Evolutionary conservation across 345 rosid species (phyloP).

Genomic region (Pistacia atlantica): DNA sequence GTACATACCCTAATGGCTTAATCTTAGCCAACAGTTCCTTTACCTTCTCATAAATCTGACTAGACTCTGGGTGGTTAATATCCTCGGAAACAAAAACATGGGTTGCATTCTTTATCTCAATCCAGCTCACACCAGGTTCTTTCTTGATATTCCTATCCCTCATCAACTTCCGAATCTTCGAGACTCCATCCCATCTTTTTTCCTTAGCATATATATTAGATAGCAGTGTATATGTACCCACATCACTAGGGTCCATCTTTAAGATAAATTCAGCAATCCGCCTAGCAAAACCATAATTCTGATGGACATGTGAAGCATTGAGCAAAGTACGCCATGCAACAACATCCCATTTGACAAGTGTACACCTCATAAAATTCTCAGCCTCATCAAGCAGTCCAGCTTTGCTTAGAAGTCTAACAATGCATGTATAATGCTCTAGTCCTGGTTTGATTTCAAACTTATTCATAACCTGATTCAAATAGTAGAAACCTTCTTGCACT

Average conservation of each 20-base stretch:
- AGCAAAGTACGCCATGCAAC: constrained; percentile 81
- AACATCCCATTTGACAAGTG: constrained; percentile 69
- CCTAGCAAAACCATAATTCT: constrained; percentile 58
- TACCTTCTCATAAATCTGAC: constrained; percentile 56
- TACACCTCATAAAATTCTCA: constrained; percentile 60
- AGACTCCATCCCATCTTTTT: constrained; percentile 76
- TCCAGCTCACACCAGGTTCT: constrained; percentile 94
- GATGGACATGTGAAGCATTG: constrained; percentile 66
- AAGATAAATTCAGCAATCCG: constrained; percentile 50
- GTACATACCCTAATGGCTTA: constrained; percentile 66
- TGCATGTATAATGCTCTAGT: constrained; percentile 79
- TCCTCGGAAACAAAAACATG: constrained; percentile 74
- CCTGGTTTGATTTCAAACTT: constrained; percentile 54
- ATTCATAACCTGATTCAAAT: constrained; percentile 61
- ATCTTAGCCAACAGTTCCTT: constrained; percentile 61
- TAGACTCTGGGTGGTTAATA: constrained; percentile 59
- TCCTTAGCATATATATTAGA: constrained; percentile 73
- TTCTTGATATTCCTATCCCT: constrained; percentile 62
- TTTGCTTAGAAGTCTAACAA: constrained; percentile 71
- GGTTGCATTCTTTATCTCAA: constrained; percentile 50
- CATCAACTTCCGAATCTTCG: constrained; percentile 64
- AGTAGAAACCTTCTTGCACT: constrained; percentile 59
- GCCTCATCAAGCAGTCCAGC: constrained; percentile 70
- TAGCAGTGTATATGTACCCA: constrained; percentile 57
- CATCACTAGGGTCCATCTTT: constrained; percentile 61